Evolutionary conservation across 345 rosid species (phyloP), one percentile per base, ranked within the genome.

Genomic region (Schrenkiella parvula): DNA sequence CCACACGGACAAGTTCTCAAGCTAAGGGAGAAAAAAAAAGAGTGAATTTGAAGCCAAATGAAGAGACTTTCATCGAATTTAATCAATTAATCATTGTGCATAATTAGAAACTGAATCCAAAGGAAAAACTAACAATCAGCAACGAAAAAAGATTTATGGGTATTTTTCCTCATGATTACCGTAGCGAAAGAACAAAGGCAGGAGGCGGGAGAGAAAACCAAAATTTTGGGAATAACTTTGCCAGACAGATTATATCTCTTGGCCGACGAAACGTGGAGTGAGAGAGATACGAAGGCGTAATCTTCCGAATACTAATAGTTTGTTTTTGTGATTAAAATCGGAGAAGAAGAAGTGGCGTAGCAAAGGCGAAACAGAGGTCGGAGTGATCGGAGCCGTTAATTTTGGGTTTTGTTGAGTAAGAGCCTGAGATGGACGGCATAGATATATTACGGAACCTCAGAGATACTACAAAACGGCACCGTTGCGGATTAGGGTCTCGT

Each of bases 271-370:
- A 75, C 64, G 70, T 68, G 64, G 14, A 68, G 42, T 12, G 69
- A 61, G 70, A 75, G 70, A 75, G 64, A 75, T 51, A 41, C 59
- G 58, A 68, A 15, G 66, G 15, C 23, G 48, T 12, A 51, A 19
- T 58, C 51, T 65, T 66, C 6, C 22, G 74, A 39, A 60, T 29
- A 4, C 37, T 46, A 57, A 23, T 52, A 55, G 6, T 0, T 17
- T 19, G 9, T 53, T 50, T 54, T 60, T 64, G 32, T 26, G 68
- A 39, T 75, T 61, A 53, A 56, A 41, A 41, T 42, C 74, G 74
- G 74, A 52, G 73, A 42, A 67, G 78, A 73, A 35, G 71, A 34
- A 47, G 39, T 55, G 48, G 61, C 72, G 72, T 74, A 74, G 43
- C 66, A 17, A 38, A 47, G 43, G 78, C 56, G 78, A 74, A 67